Evolutionary conservation across 805 yeast species (phyloP).

Genomic region (Candida nemodendra): DNA sequence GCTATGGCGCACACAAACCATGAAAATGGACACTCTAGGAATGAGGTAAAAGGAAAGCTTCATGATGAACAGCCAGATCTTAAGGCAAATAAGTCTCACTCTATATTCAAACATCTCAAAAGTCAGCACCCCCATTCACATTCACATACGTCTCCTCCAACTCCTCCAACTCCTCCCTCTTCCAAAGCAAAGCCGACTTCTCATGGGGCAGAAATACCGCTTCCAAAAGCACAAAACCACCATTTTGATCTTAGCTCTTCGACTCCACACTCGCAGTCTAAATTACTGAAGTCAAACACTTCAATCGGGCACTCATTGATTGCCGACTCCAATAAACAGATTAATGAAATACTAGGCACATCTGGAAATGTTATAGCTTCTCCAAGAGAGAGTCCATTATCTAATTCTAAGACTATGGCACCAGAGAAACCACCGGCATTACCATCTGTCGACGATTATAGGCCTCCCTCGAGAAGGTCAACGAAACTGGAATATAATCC

Average conservation of each 20-base stretch:
- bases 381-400: conserved; percentile 17
- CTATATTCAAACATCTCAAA: conserved; percentile 12
- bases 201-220: too few species aligned
- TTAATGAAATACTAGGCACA: conserved; percentile 21
- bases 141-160: conserved; percentile 2
- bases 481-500: conserved; percentile 61
- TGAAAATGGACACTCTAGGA: conserved; percentile 1
- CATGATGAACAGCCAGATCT: not conserved
- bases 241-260: too few species aligned
- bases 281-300: conserved; percentile 9
- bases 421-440: conserved; percentile 24
- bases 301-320: conserved; percentile 10
- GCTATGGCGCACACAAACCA: conserved; percentile 11
- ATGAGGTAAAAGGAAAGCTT: not conserved
- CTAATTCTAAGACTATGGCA: conserved; percentile 8
- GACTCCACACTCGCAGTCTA: conserved; percentile 4
- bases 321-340: conserved; percentile 14
- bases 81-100: conserved; percentile 11
- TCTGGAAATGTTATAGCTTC: conserved; percentile 25
- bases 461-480: conserved; percentile 13
- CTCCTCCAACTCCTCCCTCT: conserved; percentile 2
- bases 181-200: too few species aligned
- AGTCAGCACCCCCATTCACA: too few species aligned
- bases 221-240: too few species aligned
- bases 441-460: conserved; percentile 31